Evolutionary conservation across 331 rosid genomes (phyloP).

Genomic region (Pyrus hybrid): DNA sequence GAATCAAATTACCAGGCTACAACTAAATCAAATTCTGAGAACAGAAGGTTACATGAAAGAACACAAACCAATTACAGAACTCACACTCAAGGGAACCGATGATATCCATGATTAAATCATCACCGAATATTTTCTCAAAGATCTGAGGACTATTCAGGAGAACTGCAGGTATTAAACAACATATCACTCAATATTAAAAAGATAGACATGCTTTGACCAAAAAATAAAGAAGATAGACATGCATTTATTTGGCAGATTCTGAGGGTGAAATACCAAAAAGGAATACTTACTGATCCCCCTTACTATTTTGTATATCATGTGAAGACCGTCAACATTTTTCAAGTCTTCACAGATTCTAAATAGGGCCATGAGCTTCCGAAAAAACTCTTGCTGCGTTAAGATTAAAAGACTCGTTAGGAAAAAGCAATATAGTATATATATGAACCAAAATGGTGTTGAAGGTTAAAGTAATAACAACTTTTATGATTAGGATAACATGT

Average conservation of each 20-base stretch:
- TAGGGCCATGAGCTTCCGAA: constrained; percentile 66
- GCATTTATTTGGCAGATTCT: neutral
- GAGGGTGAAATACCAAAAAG: constrained; percentile 3
- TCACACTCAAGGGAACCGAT: constrained; percentile 92
- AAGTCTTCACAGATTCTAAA: constrained; percentile 73
- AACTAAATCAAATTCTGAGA: neutral
- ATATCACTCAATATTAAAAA: constrained; percentile 1
- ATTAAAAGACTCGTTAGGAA: constrained; percentile 9
- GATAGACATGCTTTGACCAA: neutral
- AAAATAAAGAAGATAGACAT: neutral
- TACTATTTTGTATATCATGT: constrained; percentile 85
- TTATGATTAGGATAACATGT: neutral
- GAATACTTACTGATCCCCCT: constrained; percentile 79
- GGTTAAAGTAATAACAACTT: neutral
- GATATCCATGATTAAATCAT: constrained; percentile 75
- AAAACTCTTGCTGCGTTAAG: constrained; percentile 66
- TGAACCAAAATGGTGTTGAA: neutral
- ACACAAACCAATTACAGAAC: constrained; percentile 25
- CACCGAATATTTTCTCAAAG: constrained; percentile 79
- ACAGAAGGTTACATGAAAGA: neutral
- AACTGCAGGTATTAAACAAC: constrained; percentile 45
- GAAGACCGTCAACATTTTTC: constrained; percentile 79
- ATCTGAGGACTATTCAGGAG: constrained; percentile 71
- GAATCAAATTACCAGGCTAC: neutral
- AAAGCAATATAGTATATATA: neutral